Base-by-base conservation (phyloP, 768 basidiomycete species). In the Hemileccinum rubropunctum region DNA sequence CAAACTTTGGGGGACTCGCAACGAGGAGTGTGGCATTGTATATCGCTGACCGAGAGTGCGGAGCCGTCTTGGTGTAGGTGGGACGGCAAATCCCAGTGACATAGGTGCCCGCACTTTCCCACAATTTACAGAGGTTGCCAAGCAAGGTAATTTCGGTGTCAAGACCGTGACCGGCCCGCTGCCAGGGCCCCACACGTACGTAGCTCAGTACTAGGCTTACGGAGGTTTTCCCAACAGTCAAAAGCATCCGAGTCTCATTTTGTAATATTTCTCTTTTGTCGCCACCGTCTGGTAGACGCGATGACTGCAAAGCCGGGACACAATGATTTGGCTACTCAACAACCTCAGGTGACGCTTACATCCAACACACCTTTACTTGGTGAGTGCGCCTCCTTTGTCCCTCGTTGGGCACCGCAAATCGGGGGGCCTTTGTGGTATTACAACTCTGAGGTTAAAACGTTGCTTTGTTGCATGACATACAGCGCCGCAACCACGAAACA, bases 291-390 rank as follows among this genome's bases (percentile, higher is more conserved):
- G 45, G 42, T 23, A 9, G 6, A 6, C 23, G 28, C 15, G 8
- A 63, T 63, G 60, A 35, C 18, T 46, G 21, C n/a, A 10, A 40
- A 43, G 28, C 42, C 47, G 45, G 46, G 34, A 15, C 41, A 21
- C n/a, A 10, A 18, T 37, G 18, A 20, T n/a, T 30, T 12, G 28
- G 14, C 34, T 7, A n/a, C 23, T 34, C 17, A 38, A 11, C 5
- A 33, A n/a, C 34, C 34, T 42, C 34, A 40, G 42, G 30, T 11
- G 3, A 14, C 26, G 3, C 34, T 45, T 39, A 53, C 53, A 7
- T 44, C 54, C 32, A 53, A 17, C 10, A 63, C 62, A 1, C 59
- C 62, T 3, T 40, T 63, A 20, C 59, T 63, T 6, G 18, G 62
- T 64, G 41, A 54, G 54, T 48, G 27, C 30, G 28, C 18, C 5